Evolutionary conservation across 305 asterid species (phyloP).

Genomic region (Andrographis paniculata): DNA sequence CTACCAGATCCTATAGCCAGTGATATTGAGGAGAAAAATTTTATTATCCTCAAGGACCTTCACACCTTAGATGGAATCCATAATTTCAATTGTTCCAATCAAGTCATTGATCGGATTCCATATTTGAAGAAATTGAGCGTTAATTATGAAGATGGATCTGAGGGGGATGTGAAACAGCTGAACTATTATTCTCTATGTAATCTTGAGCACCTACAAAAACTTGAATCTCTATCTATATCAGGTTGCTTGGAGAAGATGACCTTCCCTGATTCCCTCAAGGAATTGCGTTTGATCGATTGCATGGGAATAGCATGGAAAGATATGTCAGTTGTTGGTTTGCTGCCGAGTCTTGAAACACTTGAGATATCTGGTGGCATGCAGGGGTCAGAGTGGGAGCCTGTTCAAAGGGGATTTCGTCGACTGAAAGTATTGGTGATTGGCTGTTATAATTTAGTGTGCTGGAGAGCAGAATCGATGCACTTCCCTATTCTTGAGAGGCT

Average conservation of each 20-base stretch:
- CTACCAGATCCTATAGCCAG: too few species aligned
- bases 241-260: neutral
- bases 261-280: conserved; percentile 1
- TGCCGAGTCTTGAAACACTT: conserved; percentile 4
- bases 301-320: neutral
- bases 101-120: too few species aligned
- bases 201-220: neutral
- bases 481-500: too few species aligned
- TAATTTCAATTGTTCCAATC: too few species aligned
- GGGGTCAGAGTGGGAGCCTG: neutral
- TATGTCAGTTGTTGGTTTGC: neutral
- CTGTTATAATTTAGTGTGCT: neutral
- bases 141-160: too few species aligned
- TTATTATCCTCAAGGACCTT: too few species aligned
- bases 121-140: too few species aligned
- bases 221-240: neutral
- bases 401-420: neutral
- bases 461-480: neutral
- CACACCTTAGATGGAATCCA: too few species aligned
- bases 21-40: too few species aligned
- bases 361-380: neutral
- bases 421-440: neutral
- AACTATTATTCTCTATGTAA: neutral
- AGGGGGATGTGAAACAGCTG: neutral
- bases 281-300: neutral